Conservation (phyloP, 2,329 filamentous ascomycete genomes). For the Lasiodiplodia citricola region DNA sequence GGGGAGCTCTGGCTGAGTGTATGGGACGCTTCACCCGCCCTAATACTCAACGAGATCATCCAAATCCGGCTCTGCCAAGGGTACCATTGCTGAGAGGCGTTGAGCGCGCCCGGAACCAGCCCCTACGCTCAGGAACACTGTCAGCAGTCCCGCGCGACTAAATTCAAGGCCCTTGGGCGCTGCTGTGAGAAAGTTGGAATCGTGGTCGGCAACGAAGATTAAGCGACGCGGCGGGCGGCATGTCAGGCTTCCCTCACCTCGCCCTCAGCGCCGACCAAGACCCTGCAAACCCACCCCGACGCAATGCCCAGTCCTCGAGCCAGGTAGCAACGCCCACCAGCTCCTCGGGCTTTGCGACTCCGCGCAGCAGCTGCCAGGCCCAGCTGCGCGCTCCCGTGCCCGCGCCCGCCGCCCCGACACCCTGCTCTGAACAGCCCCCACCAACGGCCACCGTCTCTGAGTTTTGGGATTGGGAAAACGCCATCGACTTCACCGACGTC, state of each 20-base stretch:
- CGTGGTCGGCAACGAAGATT: constrained; percentile 7
- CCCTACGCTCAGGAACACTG: background rate
- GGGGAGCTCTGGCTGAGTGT: background rate
- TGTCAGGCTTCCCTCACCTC: constrained; percentile 10
- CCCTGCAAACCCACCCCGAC: background rate
- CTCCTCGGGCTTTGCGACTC: constrained; percentile 11
- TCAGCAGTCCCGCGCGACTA: background rate
- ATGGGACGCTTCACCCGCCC: background rate
- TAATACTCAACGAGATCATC: constrained; percentile 3
- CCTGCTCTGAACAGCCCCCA: background rate
- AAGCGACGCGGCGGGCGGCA: constrained; percentile 3
- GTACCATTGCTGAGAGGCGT: background rate
- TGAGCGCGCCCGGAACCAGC: background rate
- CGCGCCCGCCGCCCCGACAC: background rate
- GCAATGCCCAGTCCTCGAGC: constrained; percentile 9
- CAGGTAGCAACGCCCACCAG: constrained; percentile 14
- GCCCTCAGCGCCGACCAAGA: constrained; percentile 10
- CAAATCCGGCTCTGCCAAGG: background rate
- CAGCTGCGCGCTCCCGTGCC: background rate
- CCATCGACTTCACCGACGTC: constrained; percentile 42
- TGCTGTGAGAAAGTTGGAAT: background rate
- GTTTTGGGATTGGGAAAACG: constrained; percentile 47
- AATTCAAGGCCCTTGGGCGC: background rate
- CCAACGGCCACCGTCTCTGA: constrained; percentile 7
- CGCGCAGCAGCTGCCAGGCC: background rate